Conservation (phyloP, 2,329 filamentous ascomycete species). For the Penicillium psychrosexuale region DNA sequence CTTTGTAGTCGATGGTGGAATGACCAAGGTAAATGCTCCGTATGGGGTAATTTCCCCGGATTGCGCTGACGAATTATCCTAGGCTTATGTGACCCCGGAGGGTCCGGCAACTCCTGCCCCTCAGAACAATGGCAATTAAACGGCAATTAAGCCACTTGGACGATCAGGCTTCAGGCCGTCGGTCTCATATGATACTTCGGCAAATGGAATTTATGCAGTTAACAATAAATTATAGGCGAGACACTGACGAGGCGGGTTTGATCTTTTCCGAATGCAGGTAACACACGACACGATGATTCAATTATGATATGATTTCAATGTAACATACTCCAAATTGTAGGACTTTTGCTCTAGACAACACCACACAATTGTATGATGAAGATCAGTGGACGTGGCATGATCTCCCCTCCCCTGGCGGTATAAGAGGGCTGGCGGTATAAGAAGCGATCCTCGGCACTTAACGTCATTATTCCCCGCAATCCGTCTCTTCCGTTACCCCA, state of each 20-base stretch:
- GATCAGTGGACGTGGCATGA: not conserved
- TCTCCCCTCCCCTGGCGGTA: not conserved
- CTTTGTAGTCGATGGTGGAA: constrained; percentile 92
- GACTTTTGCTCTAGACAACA: too few species aligned
- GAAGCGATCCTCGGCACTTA: not conserved
- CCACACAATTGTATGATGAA: constrained; percentile 1
- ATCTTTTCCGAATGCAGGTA: not conserved
- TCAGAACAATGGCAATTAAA: constrained; percentile 43
- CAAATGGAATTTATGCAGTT: not conserved
- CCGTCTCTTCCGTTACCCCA: not conserved
- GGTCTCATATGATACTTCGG: not conserved
- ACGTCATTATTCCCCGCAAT: constrained; percentile 5
- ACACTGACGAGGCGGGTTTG: not conserved
- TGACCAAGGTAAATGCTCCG: constrained; percentile 59
- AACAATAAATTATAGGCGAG: not conserved
- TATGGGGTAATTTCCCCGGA: not conserved
- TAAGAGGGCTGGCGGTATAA: not conserved
- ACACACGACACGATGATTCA: not conserved
- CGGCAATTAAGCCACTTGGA: not conserved
- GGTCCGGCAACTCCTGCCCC: constrained; percentile 55
- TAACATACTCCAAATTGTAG: not conserved
- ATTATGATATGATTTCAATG: not conserved
- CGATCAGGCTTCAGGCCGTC: not conserved
- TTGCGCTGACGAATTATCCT: constrained; percentile 10
- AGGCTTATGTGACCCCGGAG: constrained; percentile 69